Base-by-base conservation (phyloP, 805 yeast genomes). In the Nakazawaea wickerhamii region DNA sequence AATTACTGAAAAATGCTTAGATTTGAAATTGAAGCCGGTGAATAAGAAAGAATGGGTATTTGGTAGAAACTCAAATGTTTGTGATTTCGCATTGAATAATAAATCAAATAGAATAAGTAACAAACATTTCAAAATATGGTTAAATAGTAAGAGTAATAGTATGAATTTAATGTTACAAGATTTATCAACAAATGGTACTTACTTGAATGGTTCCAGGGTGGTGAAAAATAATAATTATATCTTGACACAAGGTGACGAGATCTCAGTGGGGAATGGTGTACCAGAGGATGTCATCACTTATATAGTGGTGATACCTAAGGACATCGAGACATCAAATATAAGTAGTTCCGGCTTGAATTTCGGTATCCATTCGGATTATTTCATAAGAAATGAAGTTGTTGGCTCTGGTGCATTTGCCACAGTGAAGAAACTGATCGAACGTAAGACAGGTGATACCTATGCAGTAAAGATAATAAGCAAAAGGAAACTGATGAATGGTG, bases 381-480 rank as follows among this genome's bases (percentile, higher is more conserved):
- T 86, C 11, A 77, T 91, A 17, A 76, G 82, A 46, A 86, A 83
- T 57, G 95, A 85, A 54, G 81, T 86, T 13, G 85, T 91, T 1
- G 99, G 99, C 1, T 93, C 88, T 53, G 99, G 99, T n/a, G 98
- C 98, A 8, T 91, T 91, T 71, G 98, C 98, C 5, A 84, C 90
- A 1, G 99, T 93, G 22, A 83, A 88, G 51, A 87, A 87, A 57
- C 96, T 95, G 4, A 79, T 90, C 1, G 93, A 89, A 55, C 73
- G 97, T 48, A 63, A 77, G 5, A 79, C 95, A 0, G 98, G 98
- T 11, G 79, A 81, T 50, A 76, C 91, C 4, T 89, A 68, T 60
- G 99, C 99, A 0, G 95, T 87, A 14, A 93, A 93, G 57, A 88
- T 93, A 47, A 90, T 93, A 28, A 80, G 83, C 42, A 80, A 90